Evolutionary conservation across 768 basidiomycete species (phyloP), one percentile per base, ranked within the genome.

Genomic region (Amanita polypyramis): DNA sequence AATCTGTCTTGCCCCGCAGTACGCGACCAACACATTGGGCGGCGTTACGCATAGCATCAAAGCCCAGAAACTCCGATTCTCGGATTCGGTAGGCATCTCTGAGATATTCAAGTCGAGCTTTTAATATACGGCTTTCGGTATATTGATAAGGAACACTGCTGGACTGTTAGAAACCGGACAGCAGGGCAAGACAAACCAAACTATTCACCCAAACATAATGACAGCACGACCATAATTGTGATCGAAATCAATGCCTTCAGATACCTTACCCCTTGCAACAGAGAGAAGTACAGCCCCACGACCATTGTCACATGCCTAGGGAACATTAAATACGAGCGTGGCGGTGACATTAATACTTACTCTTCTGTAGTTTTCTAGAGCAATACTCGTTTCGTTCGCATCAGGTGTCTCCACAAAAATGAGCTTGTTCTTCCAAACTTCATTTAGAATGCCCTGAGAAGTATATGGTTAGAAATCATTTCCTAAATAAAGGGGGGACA

Each of bases 191-290:
- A 27, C 7, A 27, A 27, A 7, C 33, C 30, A 47, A 27, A 23
- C 49, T 5, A 53, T 64, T 62, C 62, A 92, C 90, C 96, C 96
- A 69, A 99, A 98, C 96, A 99, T 97, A 62, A 99, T 92, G 61
- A 98, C 93, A 55, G 96, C 96, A 43, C 96, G 79, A 1, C 96
- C 96, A 61, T 98, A 99, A 62, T 99, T 97, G 66, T 99, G 96
- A 62, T 99, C 96, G 59, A 99, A 99, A 79, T 99, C 96, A 58
- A 99, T 99, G n/a, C 96, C 96, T 66, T 99, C 96, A 0, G 96
- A 98, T 0, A 99, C 96, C 64, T 99, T 99, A 2, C 96, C 96
- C 70, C 96, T 82, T 23, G 96, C 96, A 29, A 99, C 96, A 19
- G 96, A 97, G 34, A 99, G 72, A 25, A 99, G 72, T 23, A 98